A percentile compares a stretch with the other conserved stretches of the same genome.
Evolutionary conservation across 75 land plant species (phyloP).

Genomic region (Pinus tabuliformis): DNA sequence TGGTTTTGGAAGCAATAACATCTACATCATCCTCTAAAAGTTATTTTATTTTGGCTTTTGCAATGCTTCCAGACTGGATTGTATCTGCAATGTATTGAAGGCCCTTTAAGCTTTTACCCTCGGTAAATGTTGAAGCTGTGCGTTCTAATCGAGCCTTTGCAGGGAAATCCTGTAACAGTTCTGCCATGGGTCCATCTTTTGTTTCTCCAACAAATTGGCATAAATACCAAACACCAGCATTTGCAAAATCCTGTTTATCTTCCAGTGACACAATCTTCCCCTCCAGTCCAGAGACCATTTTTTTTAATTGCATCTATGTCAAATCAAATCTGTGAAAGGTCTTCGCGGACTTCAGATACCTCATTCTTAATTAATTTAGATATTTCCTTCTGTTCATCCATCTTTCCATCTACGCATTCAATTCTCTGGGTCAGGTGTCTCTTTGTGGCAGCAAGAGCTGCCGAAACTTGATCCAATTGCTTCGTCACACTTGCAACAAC

Average conservation of each 20-base stretch:
- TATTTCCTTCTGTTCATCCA: conserved; percentile 77
- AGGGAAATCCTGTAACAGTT: conserved; percentile 13
- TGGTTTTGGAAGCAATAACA: no score
- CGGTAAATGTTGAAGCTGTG: background rate
- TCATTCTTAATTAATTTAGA: conserved; percentile 55
- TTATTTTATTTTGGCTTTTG: no score
- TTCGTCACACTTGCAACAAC: conserved; percentile 73
- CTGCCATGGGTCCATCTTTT: no score
- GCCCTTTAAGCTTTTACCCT: no score
- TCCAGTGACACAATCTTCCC: conserved; percentile 54
- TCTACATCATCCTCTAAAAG: no score
- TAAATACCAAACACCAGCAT: conserved; percentile 28
- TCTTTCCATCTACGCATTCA: conserved; percentile 59
- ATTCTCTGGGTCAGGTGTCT: conserved; percentile 61
- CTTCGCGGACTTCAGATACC: conserved; percentile 47
- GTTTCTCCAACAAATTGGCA: no score
- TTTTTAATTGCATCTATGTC: conserved; percentile 44
- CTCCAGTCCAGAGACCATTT: conserved; percentile 54
- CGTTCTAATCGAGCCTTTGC: background rate
- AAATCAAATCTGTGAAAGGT: conserved; percentile 42
- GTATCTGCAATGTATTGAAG: no score
- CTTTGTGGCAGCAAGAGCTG: conserved; percentile 74
- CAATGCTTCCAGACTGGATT: no score
- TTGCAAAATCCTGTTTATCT: conserved; percentile 56
- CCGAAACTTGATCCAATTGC: conserved; percentile 76